A percentile compares a stretch with the other conserved stretches of the same genome.
These are phyloP conservation scores for Penicillium sp. DNA, from an alignment of 2,329 filamentous ascomycete species.

Conservation along the genomic window DNA sequence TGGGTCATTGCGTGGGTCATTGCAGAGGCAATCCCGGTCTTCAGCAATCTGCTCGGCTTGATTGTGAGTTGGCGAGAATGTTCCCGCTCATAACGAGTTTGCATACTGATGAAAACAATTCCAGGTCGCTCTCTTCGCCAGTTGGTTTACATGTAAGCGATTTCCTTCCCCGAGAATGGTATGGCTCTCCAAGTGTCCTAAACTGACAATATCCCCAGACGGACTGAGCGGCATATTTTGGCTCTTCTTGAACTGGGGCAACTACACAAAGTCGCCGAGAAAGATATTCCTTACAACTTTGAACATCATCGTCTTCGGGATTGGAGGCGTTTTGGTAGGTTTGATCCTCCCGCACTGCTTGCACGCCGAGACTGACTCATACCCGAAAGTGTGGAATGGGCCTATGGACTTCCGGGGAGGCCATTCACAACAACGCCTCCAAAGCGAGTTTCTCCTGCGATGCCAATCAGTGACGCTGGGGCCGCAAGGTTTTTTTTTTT, in stretches of 20 bases:
- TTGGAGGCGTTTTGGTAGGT: neutral
- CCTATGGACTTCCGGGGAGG: conserved; percentile 14
- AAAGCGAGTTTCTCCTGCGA: conserved; percentile 13
- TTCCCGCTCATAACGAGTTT: neutral
- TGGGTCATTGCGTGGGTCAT: conserved; percentile 61
- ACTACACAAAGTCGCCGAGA: conserved; percentile 10
- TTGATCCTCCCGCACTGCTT: neutral
- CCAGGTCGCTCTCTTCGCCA: conserved; percentile 51
- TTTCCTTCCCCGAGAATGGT: too few relatives aligned
- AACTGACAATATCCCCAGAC: too few relatives aligned
- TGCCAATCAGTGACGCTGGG: too few relatives aligned
- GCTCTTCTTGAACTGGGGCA: conserved; percentile 31
- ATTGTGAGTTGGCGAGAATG: conserved; percentile 31
- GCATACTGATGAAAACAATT: conserved; percentile 7
- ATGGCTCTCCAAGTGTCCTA: neutral
- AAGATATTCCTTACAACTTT: neutral
- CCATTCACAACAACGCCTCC: conserved; percentile 9
- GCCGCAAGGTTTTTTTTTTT: too few relatives aligned
- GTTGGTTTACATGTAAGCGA: conserved; percentile 54
- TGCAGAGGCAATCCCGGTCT: conserved; percentile 62
- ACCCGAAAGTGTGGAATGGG: conserved; percentile 11
- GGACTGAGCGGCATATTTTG: conserved; percentile 28
- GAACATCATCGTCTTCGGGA: neutral
- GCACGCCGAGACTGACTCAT: neutral
- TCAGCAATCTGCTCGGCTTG: conserved; percentile 58